Evolutionary conservation across 2,329 filamentous ascomycete species (phyloP).

Genomic region (Aphanocladium album): DNA sequence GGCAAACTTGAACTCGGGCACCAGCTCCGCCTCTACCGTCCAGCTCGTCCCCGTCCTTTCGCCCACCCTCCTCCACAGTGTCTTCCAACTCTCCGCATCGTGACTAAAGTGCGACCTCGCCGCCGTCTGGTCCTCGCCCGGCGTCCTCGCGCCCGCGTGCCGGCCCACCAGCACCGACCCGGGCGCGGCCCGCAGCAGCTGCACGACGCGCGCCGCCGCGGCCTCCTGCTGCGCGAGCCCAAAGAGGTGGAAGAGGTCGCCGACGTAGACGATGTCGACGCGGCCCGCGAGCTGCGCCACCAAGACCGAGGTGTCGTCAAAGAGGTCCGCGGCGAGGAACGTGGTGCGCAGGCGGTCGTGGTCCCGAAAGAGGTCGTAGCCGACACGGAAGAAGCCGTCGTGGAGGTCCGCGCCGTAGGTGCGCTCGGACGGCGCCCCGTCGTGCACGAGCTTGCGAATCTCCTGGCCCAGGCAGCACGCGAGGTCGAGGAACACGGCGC

Average conservation of each 20-base stretch:
- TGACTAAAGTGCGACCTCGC: not conserved
- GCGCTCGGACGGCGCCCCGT: slow-evolving; percentile 20
- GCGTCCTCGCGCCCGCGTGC: not conserved
- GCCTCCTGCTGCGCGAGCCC: not conserved
- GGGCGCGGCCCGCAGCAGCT: not conserved
- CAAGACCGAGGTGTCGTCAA: not conserved
- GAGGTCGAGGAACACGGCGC: slow-evolving; percentile 21
- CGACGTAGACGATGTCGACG: slow-evolving; percentile 1
- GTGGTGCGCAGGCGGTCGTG: slow-evolving; percentile 17
- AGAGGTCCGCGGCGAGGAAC: slow-evolving; percentile 20
- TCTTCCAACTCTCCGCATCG: not conserved
- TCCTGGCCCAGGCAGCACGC: slow-evolving; percentile 27
- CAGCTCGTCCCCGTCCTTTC: not conserved
- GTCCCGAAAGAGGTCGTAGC: slow-evolving; percentile 25
- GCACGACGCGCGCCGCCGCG: not conserved
- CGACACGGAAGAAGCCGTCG: slow-evolving; percentile 19
- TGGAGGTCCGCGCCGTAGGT: slow-evolving; percentile 22
- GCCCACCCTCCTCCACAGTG: not conserved
- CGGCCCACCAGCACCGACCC: not conserved
- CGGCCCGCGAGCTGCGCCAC: not conserved
- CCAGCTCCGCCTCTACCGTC: not conserved
- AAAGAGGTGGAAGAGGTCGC: not conserved
- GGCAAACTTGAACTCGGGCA: not conserved
- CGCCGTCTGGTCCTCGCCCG: not conserved
- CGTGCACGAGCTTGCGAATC: slow-evolving; percentile 22